Percentiles rank a stretch among this genome's conserved stretches.
phyloP scores from a whole-genome alignment of 352 stramenopile species.

The Phytopythium vexans region DNA sequence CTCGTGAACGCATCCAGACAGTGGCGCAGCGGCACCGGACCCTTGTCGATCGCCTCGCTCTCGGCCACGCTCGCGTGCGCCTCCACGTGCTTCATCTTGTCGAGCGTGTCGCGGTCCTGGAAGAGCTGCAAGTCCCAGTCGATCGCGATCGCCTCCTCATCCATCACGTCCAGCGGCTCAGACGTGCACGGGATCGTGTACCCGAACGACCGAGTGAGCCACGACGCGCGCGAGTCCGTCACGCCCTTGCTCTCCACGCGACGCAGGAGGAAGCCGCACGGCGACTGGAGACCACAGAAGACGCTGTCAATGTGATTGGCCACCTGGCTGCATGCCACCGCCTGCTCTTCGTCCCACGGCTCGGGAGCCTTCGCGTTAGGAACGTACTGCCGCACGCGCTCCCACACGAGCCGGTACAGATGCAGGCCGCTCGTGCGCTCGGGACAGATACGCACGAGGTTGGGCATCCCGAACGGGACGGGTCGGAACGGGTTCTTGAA shows the following conservation, averaged over 20 bases:
- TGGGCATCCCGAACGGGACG: conserved; percentile 81
- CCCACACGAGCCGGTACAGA: conserved; percentile 80
- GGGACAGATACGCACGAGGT: conserved; percentile 84
- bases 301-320: conserved; percentile 80
- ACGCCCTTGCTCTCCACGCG: conserved; percentile 83
- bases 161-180: conserved; percentile 71
- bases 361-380: conserved; percentile 30
- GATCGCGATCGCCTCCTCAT: conserved; percentile 85
- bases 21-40: conserved; percentile 74
- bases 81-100: conserved; percentile 87
- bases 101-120: conserved; percentile 75
- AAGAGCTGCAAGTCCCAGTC: conserved; percentile 86
- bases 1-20: conserved; percentile 84
- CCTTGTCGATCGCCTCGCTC: conserved; percentile 87
- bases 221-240: conserved; percentile 73
- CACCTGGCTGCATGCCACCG: conserved; percentile 21
- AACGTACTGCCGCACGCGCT: conserved; percentile 82
- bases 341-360: conserved; percentile 26
- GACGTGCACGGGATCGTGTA: conserved; percentile 76
- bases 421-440: conserved; percentile 76
- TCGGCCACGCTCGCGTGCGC: conserved; percentile 75
- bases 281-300: conserved; percentile 68
- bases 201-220: conserved; percentile 80
- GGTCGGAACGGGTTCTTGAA: conserved; percentile 89
- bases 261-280: conserved; percentile 75